These are phyloP conservation scores for Pseudognaphalium luteoalbum DNA, from an alignment of 129 eudicot genomes.

Conservation along the genomic window DNA sequence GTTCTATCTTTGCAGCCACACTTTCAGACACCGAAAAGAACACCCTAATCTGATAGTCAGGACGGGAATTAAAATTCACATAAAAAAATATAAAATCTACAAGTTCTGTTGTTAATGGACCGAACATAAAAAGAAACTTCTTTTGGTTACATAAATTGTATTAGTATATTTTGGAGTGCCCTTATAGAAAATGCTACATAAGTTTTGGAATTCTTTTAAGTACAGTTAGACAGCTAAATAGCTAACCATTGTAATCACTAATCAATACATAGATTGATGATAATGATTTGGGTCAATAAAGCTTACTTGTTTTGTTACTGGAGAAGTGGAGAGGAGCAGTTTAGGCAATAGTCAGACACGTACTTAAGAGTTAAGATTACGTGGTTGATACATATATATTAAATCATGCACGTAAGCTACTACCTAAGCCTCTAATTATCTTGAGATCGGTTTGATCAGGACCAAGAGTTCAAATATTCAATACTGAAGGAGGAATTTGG, in stretches of 20 bases:
- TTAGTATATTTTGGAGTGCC: not conserved
- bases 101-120: not conserved
- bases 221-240: not conserved
- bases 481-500: not conserved
- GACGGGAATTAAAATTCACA: not conserved
- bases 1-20: slow-evolving; percentile 82
- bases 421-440: not conserved
- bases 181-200: not conserved
- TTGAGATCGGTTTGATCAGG: slow-evolving; percentile 5
- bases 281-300: not conserved
- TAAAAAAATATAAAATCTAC: not conserved
- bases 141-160: not conserved
- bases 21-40: slow-evolving; percentile 88
- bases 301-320: not conserved
- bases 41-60: slow-evolving; percentile 57
- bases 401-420: not conserved
- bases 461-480: not conserved
- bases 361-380: not conserved
- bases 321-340: not conserved
- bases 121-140: not conserved
- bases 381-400: not conserved
- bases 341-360: not conserved
- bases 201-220: not conserved
- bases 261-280: not conserved
- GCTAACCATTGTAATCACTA: not conserved